Percentiles rank a stretch among this genome's conserved stretches.
Conservation (phyloP, 768 basidiomycete species). For the Russula olivacea region DNA sequence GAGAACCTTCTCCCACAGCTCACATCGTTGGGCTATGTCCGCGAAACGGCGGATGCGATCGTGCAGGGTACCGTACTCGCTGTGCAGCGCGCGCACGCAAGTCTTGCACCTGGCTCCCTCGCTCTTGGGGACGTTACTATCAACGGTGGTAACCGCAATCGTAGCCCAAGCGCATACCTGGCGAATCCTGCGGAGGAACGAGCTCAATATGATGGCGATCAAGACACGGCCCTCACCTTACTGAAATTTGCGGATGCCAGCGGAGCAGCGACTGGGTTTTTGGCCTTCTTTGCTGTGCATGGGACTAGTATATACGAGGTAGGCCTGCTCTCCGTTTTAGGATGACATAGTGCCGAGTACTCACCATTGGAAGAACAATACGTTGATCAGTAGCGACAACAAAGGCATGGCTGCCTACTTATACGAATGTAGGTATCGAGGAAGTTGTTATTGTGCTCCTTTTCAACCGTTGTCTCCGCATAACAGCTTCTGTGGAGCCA, state of each 20-base stretch:
- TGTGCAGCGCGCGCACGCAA: conserved; percentile 60
- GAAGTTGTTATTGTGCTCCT: neutral
- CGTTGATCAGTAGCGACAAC: conserved; percentile 74
- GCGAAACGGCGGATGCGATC: conserved; percentile 66
- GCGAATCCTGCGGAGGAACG: conserved; percentile 70
- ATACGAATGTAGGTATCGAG: conserved; percentile 52
- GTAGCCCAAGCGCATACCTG: conserved; percentile 69
- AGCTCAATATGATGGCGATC: conserved; percentile 58
- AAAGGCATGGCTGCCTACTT: conserved; percentile 82
- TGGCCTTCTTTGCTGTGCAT: conserved; percentile 75
- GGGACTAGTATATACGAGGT: conserved; percentile 78
- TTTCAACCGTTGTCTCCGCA: conserved; percentile 7
- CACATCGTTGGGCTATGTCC: conserved; percentile 68
- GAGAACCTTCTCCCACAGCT: conserved; percentile 75
- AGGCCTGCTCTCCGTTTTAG: conserved; percentile 3
- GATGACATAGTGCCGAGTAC: neutral
- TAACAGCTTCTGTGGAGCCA: conserved; percentile 56
- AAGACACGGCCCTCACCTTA: conserved; percentile 69
- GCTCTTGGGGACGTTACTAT: conserved; percentile 65
- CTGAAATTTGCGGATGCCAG: conserved; percentile 55
- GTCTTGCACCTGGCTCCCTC: conserved; percentile 52
- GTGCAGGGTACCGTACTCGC: conserved; percentile 63
- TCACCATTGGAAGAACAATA: conserved; percentile 54
- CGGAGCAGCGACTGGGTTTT: conserved; percentile 57
- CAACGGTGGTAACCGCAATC: conserved; percentile 62